Base-by-base conservation (phyloP, 345 rosid species). In the Combretum micranthum region DNA sequence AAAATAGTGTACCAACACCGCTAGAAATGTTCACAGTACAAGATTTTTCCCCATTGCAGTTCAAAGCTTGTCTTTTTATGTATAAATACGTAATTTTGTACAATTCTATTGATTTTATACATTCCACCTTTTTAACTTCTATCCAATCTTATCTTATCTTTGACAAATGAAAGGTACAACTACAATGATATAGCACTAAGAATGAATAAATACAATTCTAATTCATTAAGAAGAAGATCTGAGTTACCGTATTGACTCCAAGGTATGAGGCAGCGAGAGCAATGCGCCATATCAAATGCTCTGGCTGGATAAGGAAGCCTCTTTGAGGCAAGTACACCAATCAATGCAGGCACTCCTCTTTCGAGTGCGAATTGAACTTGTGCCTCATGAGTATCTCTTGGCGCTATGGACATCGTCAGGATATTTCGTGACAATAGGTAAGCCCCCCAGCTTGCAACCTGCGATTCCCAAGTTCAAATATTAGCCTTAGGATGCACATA, bases 371-470 rank as follows among this genome's bases (percentile, higher is more conserved):
- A 92, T 14, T 92, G 98, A 5, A 92, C 98, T 57, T 92, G 98
- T 52, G 93, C 92, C 73, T 84, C 90, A 37, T 92, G 98, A 20
- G 93, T 88, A 66, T 92, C 98, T 44, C 87, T 81, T 37, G 98
- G 98, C 16, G 98, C 98, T 71, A 92, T 84, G 42, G 98, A 92
- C 81, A 88, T 62, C 22, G 95, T 69, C 50, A 78, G 20, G 20
- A 92, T 77, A 74, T 86, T 75, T 53, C 83, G 57, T 9, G 97
- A 75, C 61, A 92, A 53, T 13, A 92, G 83, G 68, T 83, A 86
- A 45, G 97, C 98, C 54, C 98, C 95, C 78, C 82, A 88, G 53
- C 98, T 88, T 25, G 96, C 98, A 12, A 88, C 98, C 95, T 89
- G 49, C 44, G 18, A 32, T 4, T 7, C 10, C 5, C 39, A 26